Evolutionary conservation across 2,329 filamentous ascomycete species (phyloP).

Genomic region (Ophiostoma angusticollis): DNA sequence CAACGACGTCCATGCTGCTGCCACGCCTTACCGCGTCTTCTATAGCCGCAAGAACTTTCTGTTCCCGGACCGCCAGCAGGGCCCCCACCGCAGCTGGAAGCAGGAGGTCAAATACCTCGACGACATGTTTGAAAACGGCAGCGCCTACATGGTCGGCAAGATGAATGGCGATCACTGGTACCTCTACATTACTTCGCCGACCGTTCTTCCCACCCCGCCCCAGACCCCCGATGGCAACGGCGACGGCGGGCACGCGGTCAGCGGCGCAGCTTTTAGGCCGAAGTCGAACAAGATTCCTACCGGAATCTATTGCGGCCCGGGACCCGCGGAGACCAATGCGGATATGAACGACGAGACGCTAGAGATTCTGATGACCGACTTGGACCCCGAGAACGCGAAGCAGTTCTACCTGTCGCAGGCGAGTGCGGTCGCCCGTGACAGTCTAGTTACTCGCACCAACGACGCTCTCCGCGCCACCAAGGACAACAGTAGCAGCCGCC

Average conservation of each 20-base stretch:
- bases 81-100: conserved; percentile 94
- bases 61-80: conserved; percentile 86
- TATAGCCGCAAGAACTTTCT: conserved; percentile 99
- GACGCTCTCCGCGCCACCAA: conserved; percentile 47
- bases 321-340: conserved; percentile 30
- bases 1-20: conserved; percentile 58
- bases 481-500: conserved; percentile 45
- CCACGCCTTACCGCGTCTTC: conserved; percentile 89
- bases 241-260: not conserved
- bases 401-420: conserved; percentile 60
- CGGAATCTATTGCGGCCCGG: conserved; percentile 24
- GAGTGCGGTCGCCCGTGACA: conserved; percentile 78
- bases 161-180: conserved; percentile 99
- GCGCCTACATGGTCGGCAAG: conserved; percentile 98
- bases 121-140: conserved; percentile 80
- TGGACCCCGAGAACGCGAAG: conserved; percentile 55
- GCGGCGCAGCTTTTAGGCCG: too few relatives aligned
- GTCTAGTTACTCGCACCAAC: conserved; percentile 55
- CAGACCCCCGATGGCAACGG: conserved; percentile 51
- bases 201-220: conserved; percentile 67
- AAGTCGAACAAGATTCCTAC: conserved; percentile 46
- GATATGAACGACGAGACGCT: conserved; percentile 60
- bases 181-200: conserved; percentile 85
- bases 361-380: conserved; percentile 60
- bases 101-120: conserved; percentile 90